Conservation (phyloP, 495 filamentous ascomycete genomes). For the Podospora comata region DNA sequence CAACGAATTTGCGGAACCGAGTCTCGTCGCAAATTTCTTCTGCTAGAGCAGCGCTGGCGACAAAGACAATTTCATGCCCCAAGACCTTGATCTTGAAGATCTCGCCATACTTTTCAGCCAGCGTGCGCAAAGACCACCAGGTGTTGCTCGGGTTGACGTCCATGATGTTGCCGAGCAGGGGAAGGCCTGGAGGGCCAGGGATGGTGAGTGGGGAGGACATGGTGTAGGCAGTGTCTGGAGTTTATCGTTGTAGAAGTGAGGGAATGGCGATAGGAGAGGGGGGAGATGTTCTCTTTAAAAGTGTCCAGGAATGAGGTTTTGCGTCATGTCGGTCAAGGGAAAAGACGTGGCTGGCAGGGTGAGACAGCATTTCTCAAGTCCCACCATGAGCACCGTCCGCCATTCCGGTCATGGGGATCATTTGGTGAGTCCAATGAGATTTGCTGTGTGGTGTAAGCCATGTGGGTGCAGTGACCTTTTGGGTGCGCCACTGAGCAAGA, state of each 20-base stretch:
- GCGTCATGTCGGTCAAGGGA: neutral
- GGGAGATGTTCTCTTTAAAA: neutral
- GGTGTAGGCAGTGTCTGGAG: neutral
- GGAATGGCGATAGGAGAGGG: neutral
- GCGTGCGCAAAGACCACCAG: constrained; percentile 58
- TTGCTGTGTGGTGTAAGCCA: neutral
- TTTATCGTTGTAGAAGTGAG: neutral
- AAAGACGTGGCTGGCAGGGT: neutral
- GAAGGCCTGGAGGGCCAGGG: constrained; percentile 63
- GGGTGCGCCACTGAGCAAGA: neutral
- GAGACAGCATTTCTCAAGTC: neutral
- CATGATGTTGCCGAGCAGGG: constrained; percentile 65
- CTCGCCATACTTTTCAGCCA: constrained; percentile 64
- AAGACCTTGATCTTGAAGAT: constrained; percentile 65
- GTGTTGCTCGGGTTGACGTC: constrained; percentile 60
- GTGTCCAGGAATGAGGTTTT: neutral
- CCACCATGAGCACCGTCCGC: neutral
- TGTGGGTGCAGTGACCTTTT: neutral
- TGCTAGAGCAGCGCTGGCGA: constrained; percentile 54
- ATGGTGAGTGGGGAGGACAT: constrained; percentile 47
- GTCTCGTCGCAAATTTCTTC: constrained; percentile 68
- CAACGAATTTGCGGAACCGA: constrained; percentile 62
- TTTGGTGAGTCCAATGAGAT: neutral
- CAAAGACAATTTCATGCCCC: constrained; percentile 41
- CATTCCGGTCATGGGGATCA: neutral